Evolutionary conservation across 257 asterid genomes (phyloP).

Genomic region (Striga asiatica): DNA sequence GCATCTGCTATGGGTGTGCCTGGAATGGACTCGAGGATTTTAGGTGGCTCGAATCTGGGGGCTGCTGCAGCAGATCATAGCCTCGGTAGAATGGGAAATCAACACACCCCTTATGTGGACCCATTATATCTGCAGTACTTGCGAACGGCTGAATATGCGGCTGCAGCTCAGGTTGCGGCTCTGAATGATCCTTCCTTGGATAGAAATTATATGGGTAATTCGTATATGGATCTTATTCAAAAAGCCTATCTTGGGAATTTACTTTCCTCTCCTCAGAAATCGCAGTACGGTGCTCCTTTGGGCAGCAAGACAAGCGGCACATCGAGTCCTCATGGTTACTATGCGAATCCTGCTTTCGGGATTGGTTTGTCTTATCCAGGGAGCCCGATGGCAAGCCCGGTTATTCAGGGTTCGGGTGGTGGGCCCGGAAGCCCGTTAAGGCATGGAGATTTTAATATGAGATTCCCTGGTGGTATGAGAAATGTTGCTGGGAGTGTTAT

Average conservation of each 20-base stretch:
- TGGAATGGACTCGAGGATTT: slow-evolving; percentile 69
- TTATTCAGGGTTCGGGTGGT: slow-evolving; percentile 46
- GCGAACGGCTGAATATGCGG: slow-evolving; percentile 62
- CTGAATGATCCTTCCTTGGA: slow-evolving; percentile 59
- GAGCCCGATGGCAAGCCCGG: slow-evolving; percentile 61
- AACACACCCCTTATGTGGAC: slow-evolving; percentile 50
- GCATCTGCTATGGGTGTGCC: slow-evolving; percentile 73
- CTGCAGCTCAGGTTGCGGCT: slow-evolving; percentile 66
- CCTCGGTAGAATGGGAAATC: slow-evolving; percentile 51
- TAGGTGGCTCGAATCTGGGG: slow-evolving; percentile 53
- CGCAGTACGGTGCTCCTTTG: slow-evolving; percentile 54
- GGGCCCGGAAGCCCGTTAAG: slow-evolving; percentile 84
- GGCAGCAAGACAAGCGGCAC: slow-evolving; percentile 36
- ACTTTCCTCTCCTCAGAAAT: slow-evolving; percentile 67
- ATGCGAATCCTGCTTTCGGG: slow-evolving; percentile 55
- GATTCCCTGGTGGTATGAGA: slow-evolving; percentile 62
- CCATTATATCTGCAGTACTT: slow-evolving; percentile 74
- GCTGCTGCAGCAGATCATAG: slow-evolving; percentile 47
- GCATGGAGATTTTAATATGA: slow-evolving; percentile 56
- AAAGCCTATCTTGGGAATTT: slow-evolving; percentile 64
- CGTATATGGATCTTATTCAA: slow-evolving; percentile 74
- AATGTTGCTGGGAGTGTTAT: slow-evolving; percentile 53
- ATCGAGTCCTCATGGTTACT: slow-evolving; percentile 69
- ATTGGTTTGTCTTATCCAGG: slow-evolving; percentile 79
- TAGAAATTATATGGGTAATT: slow-evolving; percentile 51